A percentile compares a stretch with the other conserved stretches of the same genome.
Conservation (phyloP, 1,284 basidiomycete genomes). For the Lignosus rhinocerotis region DNA sequence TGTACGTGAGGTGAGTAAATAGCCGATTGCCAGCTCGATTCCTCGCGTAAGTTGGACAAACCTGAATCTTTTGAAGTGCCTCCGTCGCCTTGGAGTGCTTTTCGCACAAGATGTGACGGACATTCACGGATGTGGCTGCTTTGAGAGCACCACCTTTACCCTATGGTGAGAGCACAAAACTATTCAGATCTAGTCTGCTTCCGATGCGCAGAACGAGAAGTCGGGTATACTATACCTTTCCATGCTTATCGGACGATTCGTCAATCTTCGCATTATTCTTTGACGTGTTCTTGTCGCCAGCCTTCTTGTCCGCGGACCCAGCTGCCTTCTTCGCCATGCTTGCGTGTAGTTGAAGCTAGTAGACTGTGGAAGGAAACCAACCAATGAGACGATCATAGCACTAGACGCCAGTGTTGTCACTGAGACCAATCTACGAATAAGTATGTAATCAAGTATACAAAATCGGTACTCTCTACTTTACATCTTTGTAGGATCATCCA, state of each 20-base stretch:
- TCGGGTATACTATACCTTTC: constrained; percentile 4
- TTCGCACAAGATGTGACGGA: constrained; percentile 85
- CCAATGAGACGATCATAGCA: too few species aligned
- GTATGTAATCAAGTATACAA: too few species aligned
- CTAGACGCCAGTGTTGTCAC: too few species aligned
- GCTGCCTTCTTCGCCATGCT: constrained; percentile 55
- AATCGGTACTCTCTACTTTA: too few species aligned
- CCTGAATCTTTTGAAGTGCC: constrained; percentile 77
- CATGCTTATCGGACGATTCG: constrained; percentile 36
- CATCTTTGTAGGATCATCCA: too few species aligned
- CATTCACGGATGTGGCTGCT: constrained; percentile 77
- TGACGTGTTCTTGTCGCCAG: constrained; percentile 39
- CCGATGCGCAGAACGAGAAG: background rate
- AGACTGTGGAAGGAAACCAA: too few species aligned
- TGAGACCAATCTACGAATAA: too few species aligned
- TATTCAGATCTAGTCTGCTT: background rate
- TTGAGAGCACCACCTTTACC: constrained; percentile 57
- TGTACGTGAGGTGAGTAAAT: constrained; percentile 28
- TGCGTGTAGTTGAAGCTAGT: background rate
- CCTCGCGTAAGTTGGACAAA: constrained; percentile 26
- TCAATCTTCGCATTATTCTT: constrained; percentile 37
- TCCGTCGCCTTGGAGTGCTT: constrained; percentile 79
- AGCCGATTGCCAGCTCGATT: background rate
- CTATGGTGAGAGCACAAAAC: constrained; percentile 33
- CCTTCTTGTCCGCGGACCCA: constrained; percentile 35